Conservation (phyloP, 495 filamentous ascomycete genomes). For the Barbatosphaeria neglecta region DNA sequence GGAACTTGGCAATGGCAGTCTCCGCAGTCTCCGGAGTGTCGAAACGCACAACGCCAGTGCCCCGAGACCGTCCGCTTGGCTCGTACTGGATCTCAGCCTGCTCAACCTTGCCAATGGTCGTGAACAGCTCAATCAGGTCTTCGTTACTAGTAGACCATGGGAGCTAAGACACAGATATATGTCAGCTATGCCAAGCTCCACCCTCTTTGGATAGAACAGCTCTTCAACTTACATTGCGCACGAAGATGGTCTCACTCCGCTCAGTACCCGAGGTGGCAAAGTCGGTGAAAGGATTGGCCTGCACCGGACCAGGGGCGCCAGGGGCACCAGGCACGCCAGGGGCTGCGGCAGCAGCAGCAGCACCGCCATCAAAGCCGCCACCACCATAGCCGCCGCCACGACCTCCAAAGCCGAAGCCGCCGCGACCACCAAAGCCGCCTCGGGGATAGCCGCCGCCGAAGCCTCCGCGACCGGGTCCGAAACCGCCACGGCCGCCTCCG, state of each 20-base stretch:
- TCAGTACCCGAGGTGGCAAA: conserved; percentile 82
- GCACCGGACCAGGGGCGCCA: conserved; percentile 30
- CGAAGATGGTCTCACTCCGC: conserved; percentile 73
- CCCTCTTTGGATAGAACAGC: neutral
- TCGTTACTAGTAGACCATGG: conserved; percentile 99
- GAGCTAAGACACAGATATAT: conserved; percentile 44
- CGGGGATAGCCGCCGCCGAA: conserved; percentile 43
- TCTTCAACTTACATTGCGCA: conserved; percentile 74
- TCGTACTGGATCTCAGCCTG: conserved; percentile 98
- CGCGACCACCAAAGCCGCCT: conserved; percentile 46
- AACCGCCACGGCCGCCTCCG: conserved; percentile 43
- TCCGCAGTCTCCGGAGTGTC: conserved; percentile 74
- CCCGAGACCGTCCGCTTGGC: conserved; percentile 86
- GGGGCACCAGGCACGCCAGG: conserved; percentile 28
- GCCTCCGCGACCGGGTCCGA: conserved; percentile 41
- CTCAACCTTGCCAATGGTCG: conserved; percentile 94
- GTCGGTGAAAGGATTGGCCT: conserved; percentile 93
- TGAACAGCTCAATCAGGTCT: conserved; percentile 90
- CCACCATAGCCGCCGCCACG: conserved; percentile 22
- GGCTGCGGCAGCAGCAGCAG: conserved; percentile 35
- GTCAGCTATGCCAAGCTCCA: neutral
- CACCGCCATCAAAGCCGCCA: conserved; percentile 36
- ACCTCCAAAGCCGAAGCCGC: conserved; percentile 26
- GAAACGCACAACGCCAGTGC: conserved; percentile 91
- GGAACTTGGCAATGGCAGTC: conserved; percentile 92